Conservation (phyloP, 306 rosid species). For the Sindora glabra region DNA sequence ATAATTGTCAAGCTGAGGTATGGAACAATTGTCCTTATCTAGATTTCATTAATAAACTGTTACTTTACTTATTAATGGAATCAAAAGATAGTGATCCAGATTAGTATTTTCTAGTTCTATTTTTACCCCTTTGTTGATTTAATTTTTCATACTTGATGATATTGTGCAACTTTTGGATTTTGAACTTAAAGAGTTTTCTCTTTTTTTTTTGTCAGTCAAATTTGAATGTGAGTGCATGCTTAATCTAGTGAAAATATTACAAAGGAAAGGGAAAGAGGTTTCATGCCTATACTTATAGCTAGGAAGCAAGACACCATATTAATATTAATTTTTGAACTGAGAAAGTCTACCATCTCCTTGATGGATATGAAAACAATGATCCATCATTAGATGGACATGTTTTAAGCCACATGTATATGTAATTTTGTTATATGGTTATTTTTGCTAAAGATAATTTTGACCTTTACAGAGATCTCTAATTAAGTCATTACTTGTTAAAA, state of each 20-base stretch:
- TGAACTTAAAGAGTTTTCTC: slow-evolving; percentile 87
- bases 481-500: too few species aligned
- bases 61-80: slow-evolving; percentile 13
- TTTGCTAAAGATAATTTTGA: neutral
- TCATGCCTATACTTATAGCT: slow-evolving; percentile 96
- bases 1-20: slow-evolving; percentile 66
- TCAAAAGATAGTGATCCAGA: neutral
- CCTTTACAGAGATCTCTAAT: too few species aligned
- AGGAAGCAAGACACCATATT: slow-evolving; percentile 96
- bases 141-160: neutral
- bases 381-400: slow-evolving; percentile 98
- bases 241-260: slow-evolving; percentile 90
- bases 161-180: slow-evolving; percentile 83
- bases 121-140: neutral
- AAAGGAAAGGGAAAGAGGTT: slow-evolving; percentile 96
- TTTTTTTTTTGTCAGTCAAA: slow-evolving; percentile 83
- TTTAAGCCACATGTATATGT: slow-evolving; percentile 75
- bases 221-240: slow-evolving; percentile 87
- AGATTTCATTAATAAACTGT: slow-evolving; percentile 94
- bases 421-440: slow-evolving; percentile 4
- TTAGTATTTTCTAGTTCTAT: neutral
- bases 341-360: slow-evolving; percentile 94
- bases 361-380: slow-evolving; percentile 93
- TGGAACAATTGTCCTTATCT: slow-evolving; percentile 96
- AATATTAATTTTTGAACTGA: slow-evolving; percentile 85